phyloP scores from a whole-genome alignment of 2,329 filamentous ascomycete species.

The Paraphaeosphaeria minitans region DNA sequence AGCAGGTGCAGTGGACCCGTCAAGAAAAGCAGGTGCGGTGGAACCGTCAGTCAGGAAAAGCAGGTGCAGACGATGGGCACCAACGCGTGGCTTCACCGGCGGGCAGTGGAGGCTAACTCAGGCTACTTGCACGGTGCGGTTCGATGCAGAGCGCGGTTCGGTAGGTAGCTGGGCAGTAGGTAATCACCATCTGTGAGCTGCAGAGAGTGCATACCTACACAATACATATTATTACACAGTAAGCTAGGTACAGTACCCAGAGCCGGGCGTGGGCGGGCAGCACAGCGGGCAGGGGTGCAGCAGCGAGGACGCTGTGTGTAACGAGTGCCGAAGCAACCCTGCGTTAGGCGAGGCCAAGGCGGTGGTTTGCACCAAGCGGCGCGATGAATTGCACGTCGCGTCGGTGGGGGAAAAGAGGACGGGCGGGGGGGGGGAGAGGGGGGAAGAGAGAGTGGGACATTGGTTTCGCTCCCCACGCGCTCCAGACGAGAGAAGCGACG shows the following conservation, averaged over 20 bases:
- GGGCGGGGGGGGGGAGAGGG: too few species aligned
- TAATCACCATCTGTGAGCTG: too few species aligned
- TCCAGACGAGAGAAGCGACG: conserved; percentile 7
- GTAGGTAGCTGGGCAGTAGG: background rate
- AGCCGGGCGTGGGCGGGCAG: background rate
- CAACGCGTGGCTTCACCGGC: conserved; percentile 8
- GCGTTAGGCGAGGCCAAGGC: conserved; percentile 13
- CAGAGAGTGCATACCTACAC: background rate
- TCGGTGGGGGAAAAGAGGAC: too few species aligned
- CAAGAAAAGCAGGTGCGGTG: conserved; percentile 3
- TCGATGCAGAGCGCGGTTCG: background rate
- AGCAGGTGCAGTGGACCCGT: background rate
- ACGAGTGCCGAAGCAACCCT: conserved; percentile 7
- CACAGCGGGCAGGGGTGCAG: background rate
- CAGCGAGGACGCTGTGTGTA: background rate
- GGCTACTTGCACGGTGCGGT: too few species aligned
- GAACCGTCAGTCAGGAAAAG: too few species aligned
- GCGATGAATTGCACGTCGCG: background rate
- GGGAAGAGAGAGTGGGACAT: too few species aligned
- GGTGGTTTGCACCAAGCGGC: background rate
- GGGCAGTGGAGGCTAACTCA: background rate
- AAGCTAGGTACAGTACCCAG: background rate
- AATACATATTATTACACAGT: too few species aligned
- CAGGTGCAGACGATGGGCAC: conserved; percentile 1
- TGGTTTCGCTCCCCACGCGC: background rate